Evolutionary conservation across 768 basidiomycete species (phyloP).

Genomic region (Lentinula edodes): DNA sequence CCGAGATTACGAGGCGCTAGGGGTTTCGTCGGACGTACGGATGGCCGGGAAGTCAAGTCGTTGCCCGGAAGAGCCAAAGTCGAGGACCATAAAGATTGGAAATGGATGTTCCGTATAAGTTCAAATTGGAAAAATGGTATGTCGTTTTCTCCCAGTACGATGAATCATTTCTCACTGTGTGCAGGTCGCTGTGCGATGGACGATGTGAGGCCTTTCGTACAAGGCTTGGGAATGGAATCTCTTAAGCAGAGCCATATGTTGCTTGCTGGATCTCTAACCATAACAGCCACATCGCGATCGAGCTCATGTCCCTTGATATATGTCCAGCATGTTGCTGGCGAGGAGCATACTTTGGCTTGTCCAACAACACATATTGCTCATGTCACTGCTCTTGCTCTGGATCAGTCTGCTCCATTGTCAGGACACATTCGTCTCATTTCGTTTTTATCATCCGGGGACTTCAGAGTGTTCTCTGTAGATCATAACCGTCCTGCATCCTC

Average conservation of each 20-base stretch:
- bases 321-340: slow-evolving; percentile 28
- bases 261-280: slow-evolving; percentile 53
- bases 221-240: background rate
- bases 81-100: slow-evolving; percentile 58
- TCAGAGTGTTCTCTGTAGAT: slow-evolving; percentile 52
- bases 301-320: slow-evolving; percentile 29
- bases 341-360: slow-evolving; percentile 36
- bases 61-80: slow-evolving; percentile 48
- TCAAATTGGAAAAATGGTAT: slow-evolving; percentile 78
- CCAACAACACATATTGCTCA: slow-evolving; percentile 29
- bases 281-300: slow-evolving; percentile 47
- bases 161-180: slow-evolving; percentile 14
- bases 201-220: background rate
- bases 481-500: slow-evolving; percentile 36
- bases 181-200: slow-evolving; percentile 61
- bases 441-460: slow-evolving; percentile 68
- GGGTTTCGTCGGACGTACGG: slow-evolving; percentile 51
- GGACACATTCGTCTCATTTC: slow-evolving; percentile 42
- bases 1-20: slow-evolving; percentile 60
- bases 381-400: slow-evolving; percentile 65
- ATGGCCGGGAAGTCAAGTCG: slow-evolving; percentile 53
- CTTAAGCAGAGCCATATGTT: slow-evolving; percentile 36
- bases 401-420: slow-evolving; percentile 60
- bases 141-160: background rate
- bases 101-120: slow-evolving; percentile 83